Percentiles rank a stretch among this genome's conserved stretches.
Conservation (phyloP, 352 stramenopile species). For the Globisporangium irregulare region DNA sequence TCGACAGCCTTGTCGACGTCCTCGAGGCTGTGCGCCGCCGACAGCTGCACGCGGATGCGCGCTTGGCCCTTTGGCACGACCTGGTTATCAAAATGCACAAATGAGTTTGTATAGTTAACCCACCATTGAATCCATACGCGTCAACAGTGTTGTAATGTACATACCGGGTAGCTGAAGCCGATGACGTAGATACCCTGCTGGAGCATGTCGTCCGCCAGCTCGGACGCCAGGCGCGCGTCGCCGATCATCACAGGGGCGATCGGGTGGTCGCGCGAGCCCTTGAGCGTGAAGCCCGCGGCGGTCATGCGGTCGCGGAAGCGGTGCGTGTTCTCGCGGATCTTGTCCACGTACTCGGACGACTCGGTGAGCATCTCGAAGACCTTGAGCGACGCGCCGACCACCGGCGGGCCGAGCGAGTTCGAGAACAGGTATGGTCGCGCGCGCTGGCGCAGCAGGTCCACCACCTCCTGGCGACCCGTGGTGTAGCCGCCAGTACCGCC, state of each 20-base stretch:
- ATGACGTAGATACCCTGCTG: slow-evolving; percentile 94
- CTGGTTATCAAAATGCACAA: slow-evolving; percentile 22
- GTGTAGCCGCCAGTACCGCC: slow-evolving; percentile 93
- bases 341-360: slow-evolving; percentile 84
- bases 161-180: slow-evolving; percentile 92
- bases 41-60: slow-evolving; percentile 91
- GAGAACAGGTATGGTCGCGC: slow-evolving; percentile 93
- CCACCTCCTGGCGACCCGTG: slow-evolving; percentile 83
- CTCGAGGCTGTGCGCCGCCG: slow-evolving; percentile 89
- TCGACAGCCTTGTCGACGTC: slow-evolving; percentile 90
- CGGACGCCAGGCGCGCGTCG: slow-evolving; percentile 85
- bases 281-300: slow-evolving; percentile 87
- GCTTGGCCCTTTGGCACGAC: slow-evolving; percentile 91
- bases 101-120: background rate
- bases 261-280: slow-evolving; percentile 84
- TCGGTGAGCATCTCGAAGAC: slow-evolving; percentile 92
- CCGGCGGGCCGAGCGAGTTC: slow-evolving; percentile 91
- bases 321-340: slow-evolving; percentile 88
- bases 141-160: slow-evolving; percentile 31
- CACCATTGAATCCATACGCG: background rate
- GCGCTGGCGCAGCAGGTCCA: slow-evolving; percentile 91
- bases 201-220: slow-evolving; percentile 91
- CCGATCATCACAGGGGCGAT: slow-evolving; percentile 92
- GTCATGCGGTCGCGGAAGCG: slow-evolving; percentile 92
- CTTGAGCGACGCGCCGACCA: slow-evolving; percentile 91